Conservation (phyloP, 2,329 filamentous ascomycete species). For the Fusarium chuoi region DNA sequence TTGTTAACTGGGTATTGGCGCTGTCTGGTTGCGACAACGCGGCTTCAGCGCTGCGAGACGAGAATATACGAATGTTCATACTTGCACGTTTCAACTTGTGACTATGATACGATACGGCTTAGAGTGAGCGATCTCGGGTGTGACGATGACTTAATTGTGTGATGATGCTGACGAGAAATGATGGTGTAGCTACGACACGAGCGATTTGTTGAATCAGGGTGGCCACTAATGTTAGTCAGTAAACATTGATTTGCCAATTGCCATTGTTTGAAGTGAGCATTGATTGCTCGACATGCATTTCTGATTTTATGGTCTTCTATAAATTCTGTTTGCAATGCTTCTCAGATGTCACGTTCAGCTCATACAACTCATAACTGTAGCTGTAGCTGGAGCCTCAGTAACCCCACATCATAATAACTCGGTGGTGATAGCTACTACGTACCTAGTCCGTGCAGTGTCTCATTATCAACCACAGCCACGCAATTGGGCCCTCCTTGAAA, state of each 20-base stretch:
- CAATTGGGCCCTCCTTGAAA: conserved; percentile 13
- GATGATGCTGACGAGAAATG: neutral
- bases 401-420: conserved; percentile 1
- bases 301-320: neutral
- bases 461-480: conserved; percentile 10
- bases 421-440: neutral
- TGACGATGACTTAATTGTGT: neutral
- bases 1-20: conserved; percentile 49
- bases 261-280: neutral
- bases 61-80: conserved; percentile 53
- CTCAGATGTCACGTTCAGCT: neutral
- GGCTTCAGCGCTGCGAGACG: conserved; percentile 48
- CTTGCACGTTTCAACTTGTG: neutral
- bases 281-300: neutral
- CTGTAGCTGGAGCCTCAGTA: neutral
- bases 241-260: neutral
- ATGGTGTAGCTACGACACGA: neutral
- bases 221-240: neutral
- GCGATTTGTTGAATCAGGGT: neutral
- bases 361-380: neutral
- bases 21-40: conserved; percentile 47
- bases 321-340: neutral
- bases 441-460: neutral
- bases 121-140: neutral
- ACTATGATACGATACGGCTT: neutral